Base-by-base conservation (phyloP, 202 grass and related monocot genomes). In the Saccharum hybrid region DNA sequence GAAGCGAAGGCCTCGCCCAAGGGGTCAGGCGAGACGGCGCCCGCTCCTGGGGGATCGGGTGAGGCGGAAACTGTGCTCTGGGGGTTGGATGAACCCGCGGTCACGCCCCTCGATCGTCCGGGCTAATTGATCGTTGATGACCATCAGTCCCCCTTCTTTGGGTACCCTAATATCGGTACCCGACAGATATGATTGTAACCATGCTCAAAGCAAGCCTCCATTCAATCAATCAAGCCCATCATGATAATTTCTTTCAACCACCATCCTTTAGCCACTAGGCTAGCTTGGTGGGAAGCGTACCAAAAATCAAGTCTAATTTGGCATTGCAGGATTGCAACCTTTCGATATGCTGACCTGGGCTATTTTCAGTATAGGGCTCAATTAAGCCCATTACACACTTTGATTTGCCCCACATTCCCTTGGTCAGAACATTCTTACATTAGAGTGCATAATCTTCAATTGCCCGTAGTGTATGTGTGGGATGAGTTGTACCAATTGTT, bases 321-420 rank as follows among this genome's bases (percentile, higher is more conserved):
- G 12, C 79, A 62, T 9, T 10, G 10, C 3, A 46, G 71, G 0
- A 19, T 21, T 34, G 23, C 3, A 43, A 72, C 10, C 68, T n/a
- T 62, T 60, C 12, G 8, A 12, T 37, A 16, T 16, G 54, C 33
- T 34, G 16, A 80, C 8, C 28, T 83, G 71, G 72, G 63, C 61
- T 48, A 57, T 21, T 67, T 66, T 43, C 9, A 42, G 65, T 46
- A 41, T 54, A 68, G 34, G 72, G 63, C 72, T 68, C 62, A 67
- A 33, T 43, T 22, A n/a, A 76, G 60, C 72, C 72, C 71, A 67
- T 57, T 21, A 30, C n/a, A 57, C 34, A 33, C 13, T 40, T 22
- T 41, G 69, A 28, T 4, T 34, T 4, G 0, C 3, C 33, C 36
- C 4, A 2, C 31, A 26, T 41, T 18, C 34, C 46, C 33, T 39